A percentile compares a stretch with the other conserved stretches of the same genome.
Conservation (phyloP, 2,329 filamentous ascomycete species). For the Neofusicoccum ribis region DNA sequence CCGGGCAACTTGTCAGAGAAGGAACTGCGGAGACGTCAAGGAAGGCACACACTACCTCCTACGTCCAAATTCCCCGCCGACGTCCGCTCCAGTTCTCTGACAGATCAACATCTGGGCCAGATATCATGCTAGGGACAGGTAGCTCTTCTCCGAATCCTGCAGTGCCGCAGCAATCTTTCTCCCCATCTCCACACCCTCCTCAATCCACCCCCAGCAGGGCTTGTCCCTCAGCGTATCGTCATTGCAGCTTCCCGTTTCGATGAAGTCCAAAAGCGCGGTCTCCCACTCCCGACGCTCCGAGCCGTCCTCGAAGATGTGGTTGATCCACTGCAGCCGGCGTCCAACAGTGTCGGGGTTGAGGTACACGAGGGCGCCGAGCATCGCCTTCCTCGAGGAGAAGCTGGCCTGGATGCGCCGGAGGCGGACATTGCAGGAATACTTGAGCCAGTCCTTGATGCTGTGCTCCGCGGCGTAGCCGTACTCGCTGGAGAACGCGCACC, state of each 20-base stretch:
- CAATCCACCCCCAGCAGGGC: conserved; percentile 4
- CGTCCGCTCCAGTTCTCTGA: background rate
- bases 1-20: background rate
- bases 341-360: conserved; percentile 3
- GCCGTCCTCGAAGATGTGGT: conserved; percentile 4
- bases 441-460: conserved; percentile 2
- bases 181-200: conserved; percentile 6
- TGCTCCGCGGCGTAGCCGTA: background rate
- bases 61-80: background rate
- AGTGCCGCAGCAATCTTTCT: background rate
- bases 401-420: background rate
- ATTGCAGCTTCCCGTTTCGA: conserved; percentile 11
- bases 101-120: too few species aligned
- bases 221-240: conserved; percentile 1
- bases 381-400: background rate
- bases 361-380: conserved; percentile 6
- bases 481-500: background rate
- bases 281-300: conserved; percentile 4
- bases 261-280: background rate
- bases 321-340: conserved; percentile 1
- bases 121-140: background rate
- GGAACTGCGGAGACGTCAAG: background rate
- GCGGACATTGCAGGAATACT: conserved; percentile 4
- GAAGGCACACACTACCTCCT: background rate
- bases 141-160: background rate